phyloP scores from a whole-genome alignment of 352 stramenopile genomes.

The Pythium dissimile region DNA sequence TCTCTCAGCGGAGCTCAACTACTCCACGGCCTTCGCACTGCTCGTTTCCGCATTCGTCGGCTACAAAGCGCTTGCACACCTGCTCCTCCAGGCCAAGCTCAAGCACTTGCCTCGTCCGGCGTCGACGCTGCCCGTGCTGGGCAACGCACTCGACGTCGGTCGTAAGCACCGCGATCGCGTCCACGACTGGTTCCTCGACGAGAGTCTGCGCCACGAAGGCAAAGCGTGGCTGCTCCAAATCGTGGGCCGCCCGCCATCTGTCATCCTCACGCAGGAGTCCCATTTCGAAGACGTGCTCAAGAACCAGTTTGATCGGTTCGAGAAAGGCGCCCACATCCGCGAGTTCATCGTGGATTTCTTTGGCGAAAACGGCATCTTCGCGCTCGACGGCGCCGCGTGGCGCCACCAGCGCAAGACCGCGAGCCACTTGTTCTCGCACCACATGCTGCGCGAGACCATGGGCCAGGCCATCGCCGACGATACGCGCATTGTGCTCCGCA shows the following conservation, averaged over 20 bases:
- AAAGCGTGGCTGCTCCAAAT: constrained; percentile 42
- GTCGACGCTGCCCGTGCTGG: constrained; percentile 43
- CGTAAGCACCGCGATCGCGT: constrained; percentile 38
- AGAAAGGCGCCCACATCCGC: constrained; percentile 46
- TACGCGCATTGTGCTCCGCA: constrained; percentile 29
- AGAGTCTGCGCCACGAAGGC: constrained; percentile 34
- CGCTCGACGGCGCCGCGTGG: constrained; percentile 61
- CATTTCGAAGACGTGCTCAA: constrained; percentile 58
- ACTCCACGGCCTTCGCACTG: neutral
- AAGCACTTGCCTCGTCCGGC: constrained; percentile 28
- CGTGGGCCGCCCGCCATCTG: constrained; percentile 30
- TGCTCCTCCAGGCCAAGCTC: neutral
- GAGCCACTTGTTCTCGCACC: constrained; percentile 85
- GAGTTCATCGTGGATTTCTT: constrained; percentile 60
- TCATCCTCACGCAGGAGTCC: constrained; percentile 39
- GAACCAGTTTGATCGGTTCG: constrained; percentile 74
- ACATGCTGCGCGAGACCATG: constrained; percentile 54
- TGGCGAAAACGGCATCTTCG: constrained; percentile 70
- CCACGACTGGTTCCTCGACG: constrained; percentile 61
- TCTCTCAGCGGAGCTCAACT: neutral
- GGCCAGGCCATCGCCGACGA: constrained; percentile 44
- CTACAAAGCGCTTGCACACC: constrained; percentile 6
- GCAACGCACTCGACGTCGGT: constrained; percentile 55
- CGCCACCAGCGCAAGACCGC: constrained; percentile 76
- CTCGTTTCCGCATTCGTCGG: constrained; percentile 1